These are phyloP conservation scores for Debaryomycetaceae sp. DNA, from an alignment of 1,139 yeast genomes.

Conservation along the genomic window DNA sequence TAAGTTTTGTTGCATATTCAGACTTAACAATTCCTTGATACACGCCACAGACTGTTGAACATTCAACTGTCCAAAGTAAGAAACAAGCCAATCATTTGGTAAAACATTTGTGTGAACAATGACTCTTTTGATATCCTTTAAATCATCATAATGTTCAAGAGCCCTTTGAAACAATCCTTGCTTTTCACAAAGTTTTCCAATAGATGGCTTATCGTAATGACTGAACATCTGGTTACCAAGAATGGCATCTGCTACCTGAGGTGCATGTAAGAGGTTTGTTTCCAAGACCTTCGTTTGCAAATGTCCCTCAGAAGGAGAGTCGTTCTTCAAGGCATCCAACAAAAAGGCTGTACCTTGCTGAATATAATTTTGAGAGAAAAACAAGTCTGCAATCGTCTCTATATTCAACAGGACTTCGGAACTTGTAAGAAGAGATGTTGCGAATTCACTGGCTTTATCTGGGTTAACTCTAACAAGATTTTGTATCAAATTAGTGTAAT, in stretches of 20 bases:
- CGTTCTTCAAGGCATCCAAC: constrained; percentile 91
- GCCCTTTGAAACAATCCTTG: constrained; percentile 95
- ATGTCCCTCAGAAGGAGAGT: constrained; percentile 93
- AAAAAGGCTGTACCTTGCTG: constrained; percentile 99
- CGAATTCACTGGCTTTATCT: constrained; percentile 98
- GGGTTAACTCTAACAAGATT: constrained; percentile 89
- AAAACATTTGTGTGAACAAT: constrained; percentile 82
- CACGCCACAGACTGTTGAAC: constrained; percentile 92
- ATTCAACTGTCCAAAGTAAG: constrained; percentile 88
- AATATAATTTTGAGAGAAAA: constrained; percentile 88
- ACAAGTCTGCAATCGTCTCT: constrained; percentile 88
- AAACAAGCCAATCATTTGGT: constrained; percentile 91
- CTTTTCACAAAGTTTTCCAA: constrained; percentile 90
- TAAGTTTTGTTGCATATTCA: constrained; percentile 80
- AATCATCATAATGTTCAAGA: constrained; percentile 89
- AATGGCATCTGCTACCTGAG: constrained; percentile 99
- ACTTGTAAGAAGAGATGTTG: constrained; percentile 72
- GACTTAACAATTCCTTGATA: constrained; percentile 78
- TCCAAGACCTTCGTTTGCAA: constrained; percentile 93
- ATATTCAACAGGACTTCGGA: constrained; percentile 67
- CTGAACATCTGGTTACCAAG: constrained; percentile 94
- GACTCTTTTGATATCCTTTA: constrained; percentile 93
- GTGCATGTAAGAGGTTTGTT: constrained; percentile 90
- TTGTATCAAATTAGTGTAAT: constrained; percentile 85
- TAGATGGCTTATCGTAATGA: constrained; percentile 90